Percentiles rank a stretch among this genome's conserved stretches.
phyloP scores from a whole-genome alignment of 169 alveolate genomes.

The Plasmodium vivax region DNA sequence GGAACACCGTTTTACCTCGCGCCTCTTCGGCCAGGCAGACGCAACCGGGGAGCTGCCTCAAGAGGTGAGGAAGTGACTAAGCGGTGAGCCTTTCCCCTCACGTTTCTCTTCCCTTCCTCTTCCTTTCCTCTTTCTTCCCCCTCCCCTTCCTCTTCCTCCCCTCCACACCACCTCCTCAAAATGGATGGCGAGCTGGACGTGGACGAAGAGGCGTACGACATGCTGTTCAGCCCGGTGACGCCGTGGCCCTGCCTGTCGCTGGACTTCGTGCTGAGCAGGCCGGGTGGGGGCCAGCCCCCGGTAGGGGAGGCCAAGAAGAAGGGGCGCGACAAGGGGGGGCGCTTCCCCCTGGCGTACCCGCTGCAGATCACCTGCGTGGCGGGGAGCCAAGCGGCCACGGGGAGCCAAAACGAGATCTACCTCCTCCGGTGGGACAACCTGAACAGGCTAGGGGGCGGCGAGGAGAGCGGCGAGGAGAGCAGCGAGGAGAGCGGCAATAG shows the following conservation, averaged over 20 bases:
- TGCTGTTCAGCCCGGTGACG: conserved; percentile 43
- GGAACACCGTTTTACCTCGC: not conserved
- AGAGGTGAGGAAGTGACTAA: not conserved
- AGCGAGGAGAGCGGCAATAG: not conserved
- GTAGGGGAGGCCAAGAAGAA: not conserved
- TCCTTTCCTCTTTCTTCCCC: too few species aligned
- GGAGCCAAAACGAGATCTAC: conserved; percentile 4
- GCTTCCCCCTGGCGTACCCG: conserved; percentile 2
- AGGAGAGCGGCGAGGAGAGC: not conserved
- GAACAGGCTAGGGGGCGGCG: not conserved
- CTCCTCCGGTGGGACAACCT: conserved; percentile 45
- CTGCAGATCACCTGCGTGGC: conserved; percentile 27
- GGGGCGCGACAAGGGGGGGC: not conserved
- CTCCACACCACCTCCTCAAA: not conserved
- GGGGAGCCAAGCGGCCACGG: conserved; percentile 39
- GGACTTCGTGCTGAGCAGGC: conserved; percentile 74
- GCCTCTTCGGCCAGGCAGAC: not conserved
- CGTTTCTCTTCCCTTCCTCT: too few species aligned
- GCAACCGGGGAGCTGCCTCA: not conserved
- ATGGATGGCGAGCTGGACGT: conserved; percentile 24
- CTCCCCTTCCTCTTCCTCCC: too few species aligned
- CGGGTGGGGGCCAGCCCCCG: conserved; percentile 17
- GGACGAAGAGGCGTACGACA: conserved; percentile 35
- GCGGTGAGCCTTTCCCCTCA: not conserved
- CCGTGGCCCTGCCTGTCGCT: conserved; percentile 87